These are phyloP conservation scores for Akebia trifoliata DNA, from an alignment of 164 flowering plant species.

Conservation along the genomic window DNA sequence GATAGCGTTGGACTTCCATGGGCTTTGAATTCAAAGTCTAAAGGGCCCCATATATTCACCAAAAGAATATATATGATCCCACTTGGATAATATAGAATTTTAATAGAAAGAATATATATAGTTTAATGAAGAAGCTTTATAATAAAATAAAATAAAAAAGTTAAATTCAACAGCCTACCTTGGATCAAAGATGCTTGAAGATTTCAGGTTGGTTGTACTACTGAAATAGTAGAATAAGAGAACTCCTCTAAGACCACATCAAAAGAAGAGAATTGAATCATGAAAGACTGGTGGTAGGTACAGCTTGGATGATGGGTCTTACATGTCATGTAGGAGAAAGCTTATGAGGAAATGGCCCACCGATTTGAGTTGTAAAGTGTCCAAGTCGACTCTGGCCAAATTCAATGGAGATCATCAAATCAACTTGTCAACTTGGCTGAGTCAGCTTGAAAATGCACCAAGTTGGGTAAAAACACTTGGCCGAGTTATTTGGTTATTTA, in stretches of 20 bases:
- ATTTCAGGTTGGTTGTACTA: not conserved
- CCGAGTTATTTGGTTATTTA: no score
- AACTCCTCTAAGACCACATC: conserved; percentile 2
- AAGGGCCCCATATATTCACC: not conserved
- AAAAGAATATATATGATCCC: not conserved
- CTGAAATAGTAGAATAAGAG: not conserved
- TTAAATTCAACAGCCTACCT: no score
- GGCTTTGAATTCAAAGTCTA: conserved; percentile 4
- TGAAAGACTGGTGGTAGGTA: not conserved
- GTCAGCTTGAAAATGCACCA: no score
- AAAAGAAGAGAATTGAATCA: conserved; percentile 7
- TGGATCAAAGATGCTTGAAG: not conserved
- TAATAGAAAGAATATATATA: no score
- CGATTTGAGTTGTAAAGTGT: not conserved
- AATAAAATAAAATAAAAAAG: no score
- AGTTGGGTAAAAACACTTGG: no score
- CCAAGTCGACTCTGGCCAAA: not conserved
- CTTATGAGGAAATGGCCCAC: not conserved
- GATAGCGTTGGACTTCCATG: not conserved
- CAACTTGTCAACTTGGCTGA: no score
- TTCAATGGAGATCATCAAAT: not conserved
- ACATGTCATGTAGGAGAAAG: not conserved
- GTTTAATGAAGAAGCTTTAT: no score
- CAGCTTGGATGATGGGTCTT: not conserved
- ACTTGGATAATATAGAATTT: not conserved